Conservation (phyloP, 2,329 filamentous ascomycete genomes). For the Talaromyces verruculosus region DNA sequence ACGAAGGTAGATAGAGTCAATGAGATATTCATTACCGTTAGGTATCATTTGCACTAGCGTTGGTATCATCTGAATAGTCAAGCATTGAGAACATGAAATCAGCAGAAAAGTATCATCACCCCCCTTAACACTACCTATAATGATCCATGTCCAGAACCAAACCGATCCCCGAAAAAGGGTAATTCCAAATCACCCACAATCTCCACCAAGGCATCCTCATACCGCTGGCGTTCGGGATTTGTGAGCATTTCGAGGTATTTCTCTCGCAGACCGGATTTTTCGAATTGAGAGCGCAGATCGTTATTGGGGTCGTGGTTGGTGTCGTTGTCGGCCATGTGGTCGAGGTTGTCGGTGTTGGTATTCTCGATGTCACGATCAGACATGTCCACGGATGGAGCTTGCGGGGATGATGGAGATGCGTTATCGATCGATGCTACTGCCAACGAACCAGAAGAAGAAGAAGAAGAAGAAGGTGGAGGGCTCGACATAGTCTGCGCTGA, state of each 20-base stretch:
- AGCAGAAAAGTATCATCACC: background rate
- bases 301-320: background rate
- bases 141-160: background rate
- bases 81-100: background rate
- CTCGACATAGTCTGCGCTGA: background rate
- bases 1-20: background rate
- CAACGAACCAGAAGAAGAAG: background rate
- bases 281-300: background rate
- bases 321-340: background rate
- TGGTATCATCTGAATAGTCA: background rate
- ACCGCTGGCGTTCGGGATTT: constrained; percentile 8
- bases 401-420: background rate
- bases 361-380: background rate
- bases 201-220: constrained; percentile 18
- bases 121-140: background rate
- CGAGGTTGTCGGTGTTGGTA: background rate
- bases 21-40: background rate
- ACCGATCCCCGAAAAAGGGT: background rate
- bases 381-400: background rate
- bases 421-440: background rate
- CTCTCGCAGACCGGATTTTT: background rate
- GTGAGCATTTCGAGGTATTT: background rate
- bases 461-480: background rate
- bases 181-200: constrained; percentile 19
- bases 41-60: background rate